Conservation (phyloP, 495 filamentous ascomycete genomes). For the Xylaria longipes region DNA sequence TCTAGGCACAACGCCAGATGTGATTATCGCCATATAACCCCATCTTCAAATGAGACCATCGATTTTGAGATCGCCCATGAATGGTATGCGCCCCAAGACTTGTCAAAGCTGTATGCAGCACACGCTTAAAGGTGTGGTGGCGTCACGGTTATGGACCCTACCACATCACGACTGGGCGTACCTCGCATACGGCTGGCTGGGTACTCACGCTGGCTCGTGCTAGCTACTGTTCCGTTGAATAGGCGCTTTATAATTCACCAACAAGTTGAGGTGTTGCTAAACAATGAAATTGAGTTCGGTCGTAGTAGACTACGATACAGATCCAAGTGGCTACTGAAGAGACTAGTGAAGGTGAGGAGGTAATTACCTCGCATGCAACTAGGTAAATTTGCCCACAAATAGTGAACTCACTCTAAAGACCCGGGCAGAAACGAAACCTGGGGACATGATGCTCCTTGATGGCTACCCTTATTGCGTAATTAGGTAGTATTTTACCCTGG, state of each 20-base stretch:
- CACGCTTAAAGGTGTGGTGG: neutral
- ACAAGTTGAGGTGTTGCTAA: too few relatives aligned
- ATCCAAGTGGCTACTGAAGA: neutral
- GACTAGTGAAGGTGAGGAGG: neutral
- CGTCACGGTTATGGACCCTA: neutral
- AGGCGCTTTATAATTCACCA: too few relatives aligned
- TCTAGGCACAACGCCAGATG: neutral
- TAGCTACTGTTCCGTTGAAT: too few relatives aligned
- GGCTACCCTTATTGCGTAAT: too few relatives aligned
- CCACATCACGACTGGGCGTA: neutral
- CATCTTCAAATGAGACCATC: neutral
- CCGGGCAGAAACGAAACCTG: too few relatives aligned
- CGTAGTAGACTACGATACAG: neutral
- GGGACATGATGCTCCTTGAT: too few relatives aligned
- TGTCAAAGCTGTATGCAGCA: neutral
- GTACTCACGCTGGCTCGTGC: too few relatives aligned
- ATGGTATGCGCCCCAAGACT: neutral
- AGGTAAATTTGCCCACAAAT: too few relatives aligned
- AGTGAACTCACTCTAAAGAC: too few relatives aligned
- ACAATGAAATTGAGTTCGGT: neutral
- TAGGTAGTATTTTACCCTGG: neutral
- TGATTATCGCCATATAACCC: too few relatives aligned
- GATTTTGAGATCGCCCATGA: too few relatives aligned
- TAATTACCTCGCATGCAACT: too few relatives aligned
- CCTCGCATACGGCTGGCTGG: neutral